phyloP scores from a whole-genome alignment of 2,329 filamentous ascomycete species.

The Knufia petricola region DNA sequence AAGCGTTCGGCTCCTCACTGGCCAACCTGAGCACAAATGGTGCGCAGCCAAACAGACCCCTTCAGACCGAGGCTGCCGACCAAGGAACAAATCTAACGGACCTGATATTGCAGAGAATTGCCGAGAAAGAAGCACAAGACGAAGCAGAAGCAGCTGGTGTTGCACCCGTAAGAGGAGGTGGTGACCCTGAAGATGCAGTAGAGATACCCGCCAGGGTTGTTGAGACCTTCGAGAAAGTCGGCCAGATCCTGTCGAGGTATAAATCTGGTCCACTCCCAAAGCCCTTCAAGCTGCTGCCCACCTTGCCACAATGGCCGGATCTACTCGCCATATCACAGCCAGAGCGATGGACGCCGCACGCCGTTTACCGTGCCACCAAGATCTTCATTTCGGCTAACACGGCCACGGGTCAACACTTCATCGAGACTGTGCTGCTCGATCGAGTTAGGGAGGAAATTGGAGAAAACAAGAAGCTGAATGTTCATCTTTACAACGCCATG shows the following conservation, averaged over 20 bases:
- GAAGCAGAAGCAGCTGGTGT: slow-evolving; percentile 28
- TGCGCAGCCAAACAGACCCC: slow-evolving; percentile 8
- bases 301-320: slow-evolving; percentile 83
- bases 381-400: slow-evolving; percentile 86
- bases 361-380: slow-evolving; percentile 77
- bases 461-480: slow-evolving; percentile 88
- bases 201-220: slow-evolving; percentile 85
- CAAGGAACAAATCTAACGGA: slow-evolving; percentile 75
- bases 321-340: slow-evolving; percentile 78
- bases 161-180: slow-evolving; percentile 37
- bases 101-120: slow-evolving; percentile 88
- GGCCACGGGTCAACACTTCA: slow-evolving; percentile 68
- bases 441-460: slow-evolving; percentile 88
- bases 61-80: slow-evolving; percentile 35
- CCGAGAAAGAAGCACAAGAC: slow-evolving; percentile 66
- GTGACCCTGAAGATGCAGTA: slow-evolving; percentile 65
- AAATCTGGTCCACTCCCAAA: slow-evolving; percentile 96
- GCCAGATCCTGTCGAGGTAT: slow-evolving; percentile 79
- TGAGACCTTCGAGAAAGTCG: slow-evolving; percentile 66
- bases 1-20: slow-evolving; percentile 20
- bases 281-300: slow-evolving; percentile 92
- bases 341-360: slow-evolving; percentile 67
- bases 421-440: slow-evolving; percentile 78
- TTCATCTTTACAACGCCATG: slow-evolving; percentile 86
- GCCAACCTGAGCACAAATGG: slow-evolving; percentile 27